phyloP scores from a whole-genome alignment of 1,284 basidiomycete genomes.

The Melampsora abietis-canadensis region DNA sequence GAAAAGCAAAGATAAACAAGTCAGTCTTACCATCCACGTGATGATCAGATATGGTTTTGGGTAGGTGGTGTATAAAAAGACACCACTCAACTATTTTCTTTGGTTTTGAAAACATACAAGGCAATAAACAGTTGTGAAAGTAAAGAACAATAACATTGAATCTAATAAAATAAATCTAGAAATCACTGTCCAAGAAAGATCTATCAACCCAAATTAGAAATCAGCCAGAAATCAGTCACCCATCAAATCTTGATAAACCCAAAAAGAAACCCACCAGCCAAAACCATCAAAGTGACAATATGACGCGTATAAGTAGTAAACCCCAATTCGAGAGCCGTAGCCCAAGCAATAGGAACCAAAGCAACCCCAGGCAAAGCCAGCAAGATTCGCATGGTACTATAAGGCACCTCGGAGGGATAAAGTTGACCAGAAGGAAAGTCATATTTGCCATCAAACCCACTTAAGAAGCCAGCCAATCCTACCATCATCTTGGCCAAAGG shows the following conservation, averaged over 20 bases:
- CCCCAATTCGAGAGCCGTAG: slow-evolving; percentile 88
- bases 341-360: slow-evolving; percentile 94
- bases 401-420: slow-evolving; percentile 83
- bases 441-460: slow-evolving; percentile 86
- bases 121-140: slow-evolving; percentile 91
- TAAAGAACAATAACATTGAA: slow-evolving; percentile 97
- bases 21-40: not conserved
- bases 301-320: slow-evolving; percentile 87
- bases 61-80: not conserved
- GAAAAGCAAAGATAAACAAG: not conserved
- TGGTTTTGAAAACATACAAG: slow-evolving; percentile 95
- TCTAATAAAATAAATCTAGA: slow-evolving; percentile 96
- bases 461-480: slow-evolving; percentile 80
- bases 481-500: slow-evolving; percentile 98
- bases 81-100: slow-evolving; percentile 57
- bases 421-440: slow-evolving; percentile 89
- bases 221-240: not conserved
- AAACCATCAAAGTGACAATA: slow-evolving; percentile 87
- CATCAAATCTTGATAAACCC: not conserved
- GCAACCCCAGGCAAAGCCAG: slow-evolving; percentile 89
- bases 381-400: slow-evolving; percentile 90
- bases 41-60: not conserved
- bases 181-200: slow-evolving; percentile 93
- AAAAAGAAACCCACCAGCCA: slow-evolving; percentile 67
- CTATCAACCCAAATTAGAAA: slow-evolving; percentile 56